Evolutionary conservation across 1,139 yeast species (phyloP).

Genomic region (Arxiozyma telluris): DNA sequence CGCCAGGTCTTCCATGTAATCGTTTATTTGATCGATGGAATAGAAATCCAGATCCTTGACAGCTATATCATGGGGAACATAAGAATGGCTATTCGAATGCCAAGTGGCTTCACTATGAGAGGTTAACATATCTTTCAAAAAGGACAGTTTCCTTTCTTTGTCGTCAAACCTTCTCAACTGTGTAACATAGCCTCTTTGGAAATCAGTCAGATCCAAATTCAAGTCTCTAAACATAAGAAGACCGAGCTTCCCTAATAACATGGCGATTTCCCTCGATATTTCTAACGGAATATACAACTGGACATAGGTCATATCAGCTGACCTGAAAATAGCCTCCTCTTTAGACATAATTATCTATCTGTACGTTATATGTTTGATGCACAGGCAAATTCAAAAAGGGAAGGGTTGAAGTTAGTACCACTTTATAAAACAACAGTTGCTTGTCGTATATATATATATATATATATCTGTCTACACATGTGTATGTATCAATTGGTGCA

Average conservation of each 20-base stretch:
- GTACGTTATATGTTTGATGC: background rate
- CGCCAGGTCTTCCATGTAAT: conserved; percentile 33
- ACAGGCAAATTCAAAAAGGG: background rate
- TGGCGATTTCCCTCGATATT: conserved; percentile 55
- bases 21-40: conserved; percentile 37
- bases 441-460: too few relatives aligned
- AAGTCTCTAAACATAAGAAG: conserved; percentile 62
- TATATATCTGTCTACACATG: too few relatives aligned
- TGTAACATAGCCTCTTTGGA: conserved; percentile 63
- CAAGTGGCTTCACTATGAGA: conserved; percentile 27
- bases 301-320: conserved; percentile 75
- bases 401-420: background rate
- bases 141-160: conserved; percentile 54
- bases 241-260: conserved; percentile 56
- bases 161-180: conserved; percentile 63
- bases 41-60: conserved; percentile 19
- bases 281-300: conserved; percentile 69
- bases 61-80: conserved; percentile 16
- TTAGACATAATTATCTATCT: background rate
- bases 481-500: too few relatives aligned
- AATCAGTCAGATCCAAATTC: conserved; percentile 56
- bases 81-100: conserved; percentile 24
- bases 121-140: conserved; percentile 40
- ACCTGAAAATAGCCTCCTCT: conserved; percentile 31
- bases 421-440: too few relatives aligned